These are phyloP conservation scores for Ophiostoma piceae DNA, from an alignment of 2,329 filamentous ascomycete genomes.

Conservation along the genomic window DNA sequence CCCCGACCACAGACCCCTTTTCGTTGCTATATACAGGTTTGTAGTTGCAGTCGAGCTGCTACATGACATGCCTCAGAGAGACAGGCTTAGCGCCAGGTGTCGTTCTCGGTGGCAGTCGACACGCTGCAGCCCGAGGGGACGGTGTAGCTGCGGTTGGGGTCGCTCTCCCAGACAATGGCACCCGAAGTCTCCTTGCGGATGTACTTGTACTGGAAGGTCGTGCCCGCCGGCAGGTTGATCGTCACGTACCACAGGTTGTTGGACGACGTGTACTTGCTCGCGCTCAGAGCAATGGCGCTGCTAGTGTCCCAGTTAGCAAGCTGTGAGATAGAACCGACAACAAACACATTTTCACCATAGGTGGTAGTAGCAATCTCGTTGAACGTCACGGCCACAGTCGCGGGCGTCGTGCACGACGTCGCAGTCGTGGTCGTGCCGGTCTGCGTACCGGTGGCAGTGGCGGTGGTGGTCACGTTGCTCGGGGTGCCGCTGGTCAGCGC, in stretches of 20 bases:
- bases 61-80: no score
- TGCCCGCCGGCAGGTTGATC: constrained; percentile 51
- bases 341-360: constrained; percentile 60
- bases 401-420: constrained; percentile 34
- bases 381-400: constrained; percentile 57
- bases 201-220: constrained; percentile 62
- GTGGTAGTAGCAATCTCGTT: constrained; percentile 52
- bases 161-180: constrained; percentile 58
- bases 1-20: neutral
- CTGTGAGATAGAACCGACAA: constrained; percentile 54
- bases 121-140: constrained; percentile 26
- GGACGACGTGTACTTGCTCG: constrained; percentile 51
- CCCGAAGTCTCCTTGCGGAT: constrained; percentile 54
- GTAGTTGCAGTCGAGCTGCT: neutral
- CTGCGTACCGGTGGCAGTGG: constrained; percentile 6
- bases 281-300: constrained; percentile 52
- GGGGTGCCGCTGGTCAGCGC: constrained; percentile 32
- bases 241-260: constrained; percentile 59
- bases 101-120: constrained; percentile 12
- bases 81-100: constrained; percentile 21
- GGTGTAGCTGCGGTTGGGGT: constrained; percentile 46
- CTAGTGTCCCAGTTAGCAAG: constrained; percentile 59
- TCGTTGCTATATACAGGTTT: neutral
- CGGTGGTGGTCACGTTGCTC: constrained; percentile 7
- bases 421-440: constrained; percentile 6